Percentiles rank a stretch among this genome's conserved stretches.
phyloP scores from a whole-genome alignment of 805 yeast genomes.

The Priceomyces medius region DNA sequence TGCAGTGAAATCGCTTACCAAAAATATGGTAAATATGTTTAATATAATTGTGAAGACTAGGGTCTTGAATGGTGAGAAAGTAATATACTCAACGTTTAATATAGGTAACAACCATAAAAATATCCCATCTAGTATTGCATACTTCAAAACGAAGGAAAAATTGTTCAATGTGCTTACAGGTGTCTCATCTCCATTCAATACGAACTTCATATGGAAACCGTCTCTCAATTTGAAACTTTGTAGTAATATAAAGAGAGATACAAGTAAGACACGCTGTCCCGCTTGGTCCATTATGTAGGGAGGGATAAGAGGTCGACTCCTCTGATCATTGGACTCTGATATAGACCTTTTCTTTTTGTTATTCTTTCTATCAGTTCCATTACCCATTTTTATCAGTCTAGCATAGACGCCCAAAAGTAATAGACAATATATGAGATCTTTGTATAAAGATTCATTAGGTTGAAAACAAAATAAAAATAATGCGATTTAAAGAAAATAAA shows the following conservation, averaged over 20 bases:
- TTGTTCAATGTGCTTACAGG: slow-evolving; percentile 45
- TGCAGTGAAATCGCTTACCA: slow-evolving; percentile 51
- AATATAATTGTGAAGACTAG: slow-evolving; percentile 46
- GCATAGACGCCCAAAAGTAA: not conserved
- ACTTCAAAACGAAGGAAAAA: slow-evolving; percentile 65
- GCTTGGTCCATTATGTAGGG: slow-evolving; percentile 65
- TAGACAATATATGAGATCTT: not conserved
- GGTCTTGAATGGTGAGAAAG: slow-evolving; percentile 59
- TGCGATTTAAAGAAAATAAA: not conserved
- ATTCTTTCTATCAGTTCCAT: not conserved
- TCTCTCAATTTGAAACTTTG: slow-evolving; percentile 88
- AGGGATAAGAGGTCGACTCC: slow-evolving; percentile 51
- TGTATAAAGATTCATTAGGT: not conserved
- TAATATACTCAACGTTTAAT: slow-evolving; percentile 72
- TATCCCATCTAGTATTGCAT: slow-evolving; percentile 68
- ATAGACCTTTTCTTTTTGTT: slow-evolving; percentile 1
- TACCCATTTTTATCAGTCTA: not conserved
- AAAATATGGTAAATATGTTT: slow-evolving; percentile 50
- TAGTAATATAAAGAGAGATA: slow-evolving; percentile 67
- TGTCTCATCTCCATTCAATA: slow-evolving; percentile 32
- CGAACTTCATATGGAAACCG: slow-evolving; percentile 50
- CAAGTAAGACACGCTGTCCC: slow-evolving; percentile 67
- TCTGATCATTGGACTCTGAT: slow-evolving; percentile 3
- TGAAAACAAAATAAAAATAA: not conserved
- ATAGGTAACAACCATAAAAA: slow-evolving; percentile 71